Evolutionary conservation across 2,329 filamentous ascomycete genomes (phyloP).

Genomic region (Neonectria coccinea): DNA sequence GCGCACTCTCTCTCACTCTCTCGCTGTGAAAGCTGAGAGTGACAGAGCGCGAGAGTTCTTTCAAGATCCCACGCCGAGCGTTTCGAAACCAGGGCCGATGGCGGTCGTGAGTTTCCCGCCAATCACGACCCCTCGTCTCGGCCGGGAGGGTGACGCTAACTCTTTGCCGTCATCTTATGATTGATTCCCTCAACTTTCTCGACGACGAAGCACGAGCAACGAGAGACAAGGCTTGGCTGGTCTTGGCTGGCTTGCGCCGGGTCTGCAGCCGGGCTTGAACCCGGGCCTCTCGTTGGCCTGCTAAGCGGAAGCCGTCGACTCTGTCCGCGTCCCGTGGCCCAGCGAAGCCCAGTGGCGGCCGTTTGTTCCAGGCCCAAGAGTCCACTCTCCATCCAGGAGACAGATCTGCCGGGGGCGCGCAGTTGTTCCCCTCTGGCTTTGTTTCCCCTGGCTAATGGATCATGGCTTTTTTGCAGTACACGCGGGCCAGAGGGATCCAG

Average conservation of each 20-base stretch:
- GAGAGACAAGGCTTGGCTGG: conserved; percentile 2
- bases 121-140: conserved; percentile 25
- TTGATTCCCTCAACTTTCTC: conserved; percentile 26
- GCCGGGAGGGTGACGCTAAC: conserved; percentile 24
- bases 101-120: conserved; percentile 37
- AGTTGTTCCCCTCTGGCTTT: not conserved
- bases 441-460: not conserved
- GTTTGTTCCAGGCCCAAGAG: conserved; percentile 14
- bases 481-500: not conserved
- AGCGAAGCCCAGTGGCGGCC: conserved; percentile 12
- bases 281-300: conserved; percentile 21
- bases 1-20: not conserved
- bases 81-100: conserved; percentile 41
- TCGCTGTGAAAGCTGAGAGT: conserved; percentile 11
- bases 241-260: conserved; percentile 6
- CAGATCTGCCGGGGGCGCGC: conserved; percentile 7
- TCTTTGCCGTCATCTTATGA: conserved; percentile 38
- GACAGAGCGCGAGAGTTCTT: not conserved
- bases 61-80: conserved; percentile 36
- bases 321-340: conserved; percentile 1
- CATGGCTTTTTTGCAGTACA: not conserved
- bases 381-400: conserved; percentile 7
- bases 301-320: conserved; percentile 21
- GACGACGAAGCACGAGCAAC: not conserved
- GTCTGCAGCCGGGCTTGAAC: not conserved